Conservation (phyloP, 148 eudicot genomes). For the Suaeda aralocaspica region DNA sequence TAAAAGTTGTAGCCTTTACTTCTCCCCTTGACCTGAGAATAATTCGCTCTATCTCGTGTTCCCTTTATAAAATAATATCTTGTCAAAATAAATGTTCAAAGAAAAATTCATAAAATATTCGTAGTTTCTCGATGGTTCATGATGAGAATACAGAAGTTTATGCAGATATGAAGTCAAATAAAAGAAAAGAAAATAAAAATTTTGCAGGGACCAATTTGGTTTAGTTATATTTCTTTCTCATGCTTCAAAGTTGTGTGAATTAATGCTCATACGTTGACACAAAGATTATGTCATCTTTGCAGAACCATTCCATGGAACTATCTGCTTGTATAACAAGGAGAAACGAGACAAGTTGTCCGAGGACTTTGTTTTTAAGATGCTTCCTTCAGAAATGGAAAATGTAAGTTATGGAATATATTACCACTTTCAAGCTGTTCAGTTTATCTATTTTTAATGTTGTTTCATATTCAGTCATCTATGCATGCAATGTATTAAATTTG, state of each 20-base stretch:
- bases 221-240: neutral
- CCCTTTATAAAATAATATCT: neutral
- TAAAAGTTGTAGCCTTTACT: neutral
- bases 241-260: neutral
- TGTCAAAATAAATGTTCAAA: too few species aligned
- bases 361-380: conserved; percentile 69
- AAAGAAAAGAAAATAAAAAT: neutral
- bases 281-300: conserved; percentile 32
- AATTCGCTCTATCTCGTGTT: neutral
- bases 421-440: conserved; percentile 5
- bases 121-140: neutral
- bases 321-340: conserved; percentile 92
- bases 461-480: neutral
- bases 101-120: too few species aligned
- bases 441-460: neutral
- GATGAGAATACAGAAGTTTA: neutral
- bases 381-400: conserved; percentile 64
- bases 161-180: neutral
- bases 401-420: conserved; percentile 40
- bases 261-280: conserved; percentile 1
- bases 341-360: conserved; percentile 96
- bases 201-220: neutral
- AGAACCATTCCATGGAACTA: conserved; percentile 97
- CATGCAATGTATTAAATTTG: conserved; percentile 3
- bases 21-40: neutral